Percentiles rank a stretch among this genome's conserved stretches.
Conservation (phyloP, 169 alveolate genomes). For the Perkinsus olseni region DNA sequence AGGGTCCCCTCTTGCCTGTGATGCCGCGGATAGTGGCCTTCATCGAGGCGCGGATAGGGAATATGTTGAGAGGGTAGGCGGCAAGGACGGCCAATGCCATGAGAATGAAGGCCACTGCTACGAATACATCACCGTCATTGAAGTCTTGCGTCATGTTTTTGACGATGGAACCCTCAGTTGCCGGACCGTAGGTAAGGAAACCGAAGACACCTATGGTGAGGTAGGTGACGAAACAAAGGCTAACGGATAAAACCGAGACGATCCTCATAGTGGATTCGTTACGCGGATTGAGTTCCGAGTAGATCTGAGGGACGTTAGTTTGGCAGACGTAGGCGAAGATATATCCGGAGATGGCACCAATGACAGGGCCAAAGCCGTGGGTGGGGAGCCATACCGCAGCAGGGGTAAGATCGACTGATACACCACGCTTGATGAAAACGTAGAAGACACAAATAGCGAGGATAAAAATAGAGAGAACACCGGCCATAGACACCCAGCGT, state of each 20-base stretch:
- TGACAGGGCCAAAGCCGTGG: not conserved
- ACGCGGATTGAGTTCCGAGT: not conserved
- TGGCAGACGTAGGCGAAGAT: not conserved
- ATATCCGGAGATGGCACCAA: not conserved
- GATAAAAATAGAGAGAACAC: not conserved
- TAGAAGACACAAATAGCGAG: not conserved
- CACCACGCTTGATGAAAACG: not conserved
- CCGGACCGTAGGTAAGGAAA: not conserved
- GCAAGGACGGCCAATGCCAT: not conserved
- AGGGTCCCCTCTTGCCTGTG: not conserved
- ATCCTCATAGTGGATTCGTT: not conserved
- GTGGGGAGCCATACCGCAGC: not conserved
- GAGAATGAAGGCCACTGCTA: not conserved
- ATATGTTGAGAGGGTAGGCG: not conserved
- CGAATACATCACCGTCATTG: not conserved
- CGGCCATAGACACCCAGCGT: not conserved
- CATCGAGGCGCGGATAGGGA: not conserved
- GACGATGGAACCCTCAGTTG: not conserved
- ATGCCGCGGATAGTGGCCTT: not conserved
- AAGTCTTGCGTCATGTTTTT: not conserved
- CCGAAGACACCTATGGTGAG: not conserved
- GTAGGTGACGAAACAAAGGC: not conserved
- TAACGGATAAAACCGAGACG: not conserved
- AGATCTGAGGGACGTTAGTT: not conserved
- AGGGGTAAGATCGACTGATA: not conserved